Conservation (phyloP, 1,139 yeast species). For the Wickerhamomyces sp. region DNA sequence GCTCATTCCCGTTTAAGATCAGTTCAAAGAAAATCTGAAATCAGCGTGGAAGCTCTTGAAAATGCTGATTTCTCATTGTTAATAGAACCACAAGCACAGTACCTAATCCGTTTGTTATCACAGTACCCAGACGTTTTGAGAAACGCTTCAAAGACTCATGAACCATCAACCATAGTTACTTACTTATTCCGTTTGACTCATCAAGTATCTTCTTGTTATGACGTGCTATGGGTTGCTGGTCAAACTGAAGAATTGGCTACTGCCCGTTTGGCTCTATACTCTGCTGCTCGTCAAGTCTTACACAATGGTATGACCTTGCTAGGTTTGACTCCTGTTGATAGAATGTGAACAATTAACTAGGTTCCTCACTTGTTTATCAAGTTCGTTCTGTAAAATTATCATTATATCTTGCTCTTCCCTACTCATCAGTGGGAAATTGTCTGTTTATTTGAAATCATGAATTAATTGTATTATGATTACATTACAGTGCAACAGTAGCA, state of each 20-base stretch:
- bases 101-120: conserved; percentile 72
- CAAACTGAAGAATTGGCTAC: conserved; percentile 83
- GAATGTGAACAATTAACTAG: conserved; percentile 60
- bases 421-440: too few relatives aligned
- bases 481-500: too few relatives aligned
- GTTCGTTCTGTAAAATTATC: too few relatives aligned
- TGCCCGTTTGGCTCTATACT: conserved; percentile 91
- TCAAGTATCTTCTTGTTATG: conserved; percentile 92
- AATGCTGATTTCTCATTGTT: conserved; percentile 69
- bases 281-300: conserved; percentile 86
- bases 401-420: too few relatives aligned
- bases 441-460: too few relatives aligned
- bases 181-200: conserved; percentile 90
- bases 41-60: conserved; percentile 38
- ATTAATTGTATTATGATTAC: too few relatives aligned
- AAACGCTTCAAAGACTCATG: conserved; percentile 79
- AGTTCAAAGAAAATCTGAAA: conserved; percentile 78
- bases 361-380: not conserved
- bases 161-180: conserved; percentile 93
- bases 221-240: conserved; percentile 95
- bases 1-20: conserved; percentile 98
- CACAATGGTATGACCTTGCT: conserved; percentile 87
- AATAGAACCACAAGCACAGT: conserved; percentile 70
- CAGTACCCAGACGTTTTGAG: conserved; percentile 91
- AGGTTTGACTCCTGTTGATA: conserved; percentile 95